Evolutionary conservation across 202 grass and related monocot genomes (phyloP), one percentile per base, ranked within the genome.

Genomic region (Zoysia matrella): DNA sequence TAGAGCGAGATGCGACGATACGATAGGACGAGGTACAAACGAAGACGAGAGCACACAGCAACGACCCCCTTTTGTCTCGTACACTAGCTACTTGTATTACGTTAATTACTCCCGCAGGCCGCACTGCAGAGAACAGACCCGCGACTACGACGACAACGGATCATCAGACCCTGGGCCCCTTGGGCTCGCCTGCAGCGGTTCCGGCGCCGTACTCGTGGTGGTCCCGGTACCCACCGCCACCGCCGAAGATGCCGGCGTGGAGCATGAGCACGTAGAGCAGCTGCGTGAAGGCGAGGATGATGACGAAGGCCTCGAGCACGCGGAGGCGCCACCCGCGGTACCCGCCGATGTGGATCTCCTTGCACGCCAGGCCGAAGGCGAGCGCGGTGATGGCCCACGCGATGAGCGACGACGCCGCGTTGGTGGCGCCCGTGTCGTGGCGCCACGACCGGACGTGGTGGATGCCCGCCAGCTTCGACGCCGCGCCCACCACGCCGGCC

Each of bases 201-300:
- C 11, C 53, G 4, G 53, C 13, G 13, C 53, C 53, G 53, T 55
- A 55, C 53, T 55, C 53, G 13, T 55, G 53, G 13, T 55, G 53
- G 13, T 55, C 53, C 53, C 53, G 53, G 53, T 55, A n/a, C 2
- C 52, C 52, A 4, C 52, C 52, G 11, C 52, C 52, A 4, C 13
- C 53, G 2, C 89, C 89, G 51, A 92, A 92, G 64, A 95, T 69
- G 0, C 93, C 90, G 0, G 79, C 42, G 70, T 95, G 93, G 18
- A 95, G 90, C 78, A 91, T 77, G 11, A 91, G 55, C 14, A 91
- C 92, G 72, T 94, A 91, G 4, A 94, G 47, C 0, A 94, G 83
- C 86, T 94, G 86, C 4, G 92, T 94, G 86, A 91, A 91, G 0
- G 73, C 72, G 45, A 94, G 52, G 43, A 95, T 92, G 64, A 92